Conservation (phyloP, 2,329 filamentous ascomycete genomes). For the Penicillium freii region DNA sequence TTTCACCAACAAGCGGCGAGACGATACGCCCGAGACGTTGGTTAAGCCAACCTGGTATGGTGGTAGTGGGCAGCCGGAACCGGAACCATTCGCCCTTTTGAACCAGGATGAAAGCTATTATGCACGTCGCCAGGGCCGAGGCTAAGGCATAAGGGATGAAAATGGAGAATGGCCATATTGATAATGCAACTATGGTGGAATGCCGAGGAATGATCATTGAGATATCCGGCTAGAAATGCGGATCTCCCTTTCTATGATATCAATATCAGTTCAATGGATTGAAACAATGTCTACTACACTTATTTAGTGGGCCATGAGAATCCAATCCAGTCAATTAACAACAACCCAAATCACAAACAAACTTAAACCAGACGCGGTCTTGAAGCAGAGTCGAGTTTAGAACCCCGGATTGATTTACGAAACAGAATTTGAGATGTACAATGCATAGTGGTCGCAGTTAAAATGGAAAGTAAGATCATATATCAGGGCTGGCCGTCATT, state of each 20-base stretch:
- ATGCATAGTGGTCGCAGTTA: no score
- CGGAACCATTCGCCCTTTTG: conserved; percentile 32
- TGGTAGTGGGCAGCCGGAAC: conserved; percentile 33
- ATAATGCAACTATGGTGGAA: background rate
- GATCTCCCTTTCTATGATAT: background rate
- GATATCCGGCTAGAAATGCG: background rate
- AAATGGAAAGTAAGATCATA: background rate
- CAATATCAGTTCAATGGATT: background rate
- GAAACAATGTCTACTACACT: background rate
- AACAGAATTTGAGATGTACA: no score
- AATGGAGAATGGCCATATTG: background rate
- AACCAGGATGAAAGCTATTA: conserved; percentile 36
- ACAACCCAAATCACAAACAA: no score
- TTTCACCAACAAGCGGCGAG: conserved; percentile 25
- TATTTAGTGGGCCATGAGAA: background rate
- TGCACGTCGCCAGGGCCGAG: background rate
- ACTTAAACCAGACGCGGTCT: no score
- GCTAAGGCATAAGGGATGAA: background rate
- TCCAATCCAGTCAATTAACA: no score
- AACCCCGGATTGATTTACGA: no score
- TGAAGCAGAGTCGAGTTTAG: no score
- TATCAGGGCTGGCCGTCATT: conserved; percentile 2
- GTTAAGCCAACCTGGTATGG: conserved; percentile 24
- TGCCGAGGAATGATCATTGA: background rate
- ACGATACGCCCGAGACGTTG: conserved; percentile 26